A percentile compares a stretch with the other conserved stretches of the same genome.
Conservation (phyloP, 331 rosid genomes). For the Saraca asoca region DNA sequence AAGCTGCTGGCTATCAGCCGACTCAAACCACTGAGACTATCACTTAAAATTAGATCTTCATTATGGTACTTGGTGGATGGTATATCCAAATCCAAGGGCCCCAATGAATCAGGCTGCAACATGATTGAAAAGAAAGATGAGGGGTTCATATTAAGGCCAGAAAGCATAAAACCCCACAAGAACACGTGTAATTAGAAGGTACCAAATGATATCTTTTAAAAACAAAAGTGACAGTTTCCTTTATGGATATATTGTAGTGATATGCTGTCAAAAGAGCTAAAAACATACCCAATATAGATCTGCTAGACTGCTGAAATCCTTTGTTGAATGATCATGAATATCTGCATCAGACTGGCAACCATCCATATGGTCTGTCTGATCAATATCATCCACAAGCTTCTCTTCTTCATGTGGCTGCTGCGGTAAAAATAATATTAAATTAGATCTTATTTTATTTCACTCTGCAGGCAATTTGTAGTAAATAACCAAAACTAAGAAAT, state of each 20-base stretch:
- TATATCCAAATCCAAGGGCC: conserved; percentile 79
- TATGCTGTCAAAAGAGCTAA: background rate
- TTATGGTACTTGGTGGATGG: conserved; percentile 74
- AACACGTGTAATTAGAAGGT: conserved; percentile 2
- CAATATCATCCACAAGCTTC: conserved; percentile 52
- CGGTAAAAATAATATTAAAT: conserved; percentile 29
- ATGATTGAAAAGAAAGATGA: conserved; percentile 17
- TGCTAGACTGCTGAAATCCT: conserved; percentile 63
- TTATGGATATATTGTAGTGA: too few relatives aligned
- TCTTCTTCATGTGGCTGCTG: conserved; percentile 61
- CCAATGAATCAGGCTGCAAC: conserved; percentile 92
- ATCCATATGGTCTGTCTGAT: conserved; percentile 52
- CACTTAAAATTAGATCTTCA: conserved; percentile 66
- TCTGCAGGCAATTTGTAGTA: conserved; percentile 30
- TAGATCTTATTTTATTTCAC: conserved; percentile 30
- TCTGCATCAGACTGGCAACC: conserved; percentile 57
- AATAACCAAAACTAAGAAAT: conserved; percentile 29
- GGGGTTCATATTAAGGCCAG: conserved; percentile 1
- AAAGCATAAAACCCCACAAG: background rate
- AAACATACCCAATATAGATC: conserved; percentile 89
- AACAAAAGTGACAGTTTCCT: background rate
- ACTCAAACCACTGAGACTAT: conserved; percentile 89
- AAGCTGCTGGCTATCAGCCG: conserved; percentile 96
- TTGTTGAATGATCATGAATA: conserved; percentile 49
- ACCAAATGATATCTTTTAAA: conserved; percentile 1